Conservation (phyloP, 345 rosid genomes). For the Eucalyptus decipiens region DNA sequence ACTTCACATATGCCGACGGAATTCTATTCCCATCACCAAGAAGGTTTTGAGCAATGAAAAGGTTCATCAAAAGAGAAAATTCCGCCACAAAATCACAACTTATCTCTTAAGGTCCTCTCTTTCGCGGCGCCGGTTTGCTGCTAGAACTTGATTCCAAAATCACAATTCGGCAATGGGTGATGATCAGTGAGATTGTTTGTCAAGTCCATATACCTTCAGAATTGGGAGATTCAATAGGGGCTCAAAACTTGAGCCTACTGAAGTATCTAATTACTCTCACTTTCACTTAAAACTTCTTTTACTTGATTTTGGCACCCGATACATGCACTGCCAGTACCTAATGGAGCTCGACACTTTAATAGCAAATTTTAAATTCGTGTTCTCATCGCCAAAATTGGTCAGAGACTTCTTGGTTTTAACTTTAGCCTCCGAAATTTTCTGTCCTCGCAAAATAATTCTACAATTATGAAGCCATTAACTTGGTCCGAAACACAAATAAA, state of each 20-base stretch:
- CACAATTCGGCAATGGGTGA: not conserved
- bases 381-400: too few relatives aligned
- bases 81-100: not conserved
- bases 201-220: not conserved
- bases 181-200: not conserved
- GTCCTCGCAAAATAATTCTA: too few relatives aligned
- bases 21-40: not conserved
- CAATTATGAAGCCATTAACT: too few relatives aligned
- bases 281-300: not conserved
- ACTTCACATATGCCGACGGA: not conserved
- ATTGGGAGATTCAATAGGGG: not conserved
- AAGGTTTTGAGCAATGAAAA: not conserved
- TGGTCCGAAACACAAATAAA: too few relatives aligned
- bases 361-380: too few relatives aligned
- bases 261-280: not conserved
- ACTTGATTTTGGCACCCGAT: not conserved
- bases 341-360: too few relatives aligned
- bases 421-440: too few relatives aligned
- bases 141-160: not conserved
- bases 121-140: not conserved
- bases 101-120: too few relatives aligned
- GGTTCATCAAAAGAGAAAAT: not conserved
- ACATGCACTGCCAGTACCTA: too few relatives aligned
- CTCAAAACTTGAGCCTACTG: not conserved
- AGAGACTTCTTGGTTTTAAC: too few relatives aligned